phyloP scores from a whole-genome alignment of 768 basidiomycete genomes.

The Lentinula aciculospora region DNA sequence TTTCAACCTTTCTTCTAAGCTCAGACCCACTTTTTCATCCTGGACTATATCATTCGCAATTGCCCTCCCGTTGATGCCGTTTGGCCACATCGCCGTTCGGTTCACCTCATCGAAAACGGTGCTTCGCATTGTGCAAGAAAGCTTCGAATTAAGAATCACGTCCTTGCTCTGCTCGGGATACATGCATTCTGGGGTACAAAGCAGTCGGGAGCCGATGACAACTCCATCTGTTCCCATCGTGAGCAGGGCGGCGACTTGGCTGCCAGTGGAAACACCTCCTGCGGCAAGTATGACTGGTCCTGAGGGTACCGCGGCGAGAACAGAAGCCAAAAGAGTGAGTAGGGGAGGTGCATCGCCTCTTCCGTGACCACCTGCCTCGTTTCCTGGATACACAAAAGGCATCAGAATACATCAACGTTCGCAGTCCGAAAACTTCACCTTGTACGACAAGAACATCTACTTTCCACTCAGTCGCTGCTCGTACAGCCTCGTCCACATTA shows the following conservation, averaged over 20 bases:
- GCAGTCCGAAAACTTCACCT: constrained; percentile 43
- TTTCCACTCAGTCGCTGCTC: constrained; percentile 38
- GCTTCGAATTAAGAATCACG: constrained; percentile 26
- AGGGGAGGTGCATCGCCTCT: constrained; percentile 29
- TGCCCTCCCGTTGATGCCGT: constrained; percentile 36
- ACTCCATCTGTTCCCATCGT: constrained; percentile 39
- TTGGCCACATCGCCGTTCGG: constrained; percentile 36
- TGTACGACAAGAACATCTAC: constrained; percentile 63
- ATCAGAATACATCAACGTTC: background rate
- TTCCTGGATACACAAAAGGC: constrained; percentile 29
- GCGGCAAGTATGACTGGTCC: constrained; percentile 37
- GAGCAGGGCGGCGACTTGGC: constrained; percentile 35
- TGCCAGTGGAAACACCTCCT: constrained; percentile 41
- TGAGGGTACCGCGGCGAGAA: constrained; percentile 26
- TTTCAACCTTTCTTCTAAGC: constrained; percentile 22
- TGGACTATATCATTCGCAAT: constrained; percentile 32
- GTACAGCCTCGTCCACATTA: constrained; percentile 36
- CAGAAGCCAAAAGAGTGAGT: constrained; percentile 27
- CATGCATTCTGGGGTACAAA: constrained; percentile 36
- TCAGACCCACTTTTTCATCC: constrained; percentile 24
- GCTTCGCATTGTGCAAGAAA: constrained; percentile 29
- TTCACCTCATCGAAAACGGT: constrained; percentile 36
- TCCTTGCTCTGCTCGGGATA: constrained; percentile 33
- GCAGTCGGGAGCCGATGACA: constrained; percentile 43
- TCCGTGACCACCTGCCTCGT: constrained; percentile 48